A percentile compares a stretch with the other conserved stretches of the same genome.
phyloP scores from a whole-genome alignment of 2,329 filamentous ascomycete species.

The Trichophyton rubrum region DNA sequence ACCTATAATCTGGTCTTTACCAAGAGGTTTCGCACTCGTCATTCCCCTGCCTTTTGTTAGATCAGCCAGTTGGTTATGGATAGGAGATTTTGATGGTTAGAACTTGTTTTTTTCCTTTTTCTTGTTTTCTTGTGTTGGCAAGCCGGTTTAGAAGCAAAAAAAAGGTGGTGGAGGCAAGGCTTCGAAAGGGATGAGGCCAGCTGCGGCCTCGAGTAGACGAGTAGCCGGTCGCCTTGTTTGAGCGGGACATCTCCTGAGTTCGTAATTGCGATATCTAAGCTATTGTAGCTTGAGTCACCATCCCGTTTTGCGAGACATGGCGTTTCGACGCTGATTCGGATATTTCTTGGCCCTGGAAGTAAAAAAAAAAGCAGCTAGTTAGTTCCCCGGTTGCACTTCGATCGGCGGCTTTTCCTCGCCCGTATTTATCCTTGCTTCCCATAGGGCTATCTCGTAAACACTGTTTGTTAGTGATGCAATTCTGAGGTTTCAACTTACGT shows the following conservation, averaged over 20 bases:
- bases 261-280: conserved; percentile 2
- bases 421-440: not conserved
- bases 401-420: not conserved
- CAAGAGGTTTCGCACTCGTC: not conserved
- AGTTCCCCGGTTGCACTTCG: conserved; percentile 4
- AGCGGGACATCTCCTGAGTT: not conserved
- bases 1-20: not conserved
- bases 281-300: conserved; percentile 11
- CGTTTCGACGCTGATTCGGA: conserved; percentile 12
- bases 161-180: not conserved
- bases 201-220: not conserved
- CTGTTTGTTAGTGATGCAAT: conserved; percentile 6
- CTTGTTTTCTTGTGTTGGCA: not conserved
- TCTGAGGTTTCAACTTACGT: conserved; percentile 27
- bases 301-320: conserved; percentile 13
- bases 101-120: conserved; percentile 1
- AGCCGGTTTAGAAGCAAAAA: not conserved
- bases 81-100: not conserved
- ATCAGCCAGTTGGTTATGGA: conserved; percentile 2
- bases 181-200: not conserved
- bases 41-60: conserved; percentile 1
- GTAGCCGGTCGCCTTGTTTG: not conserved
- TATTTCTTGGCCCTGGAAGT: conserved; percentile 9
- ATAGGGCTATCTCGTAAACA: not conserved
- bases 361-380: conserved; percentile 5